These are phyloP conservation scores for Vigna angularis DNA, from an alignment of 306 rosid species.

Conservation along the genomic window DNA sequence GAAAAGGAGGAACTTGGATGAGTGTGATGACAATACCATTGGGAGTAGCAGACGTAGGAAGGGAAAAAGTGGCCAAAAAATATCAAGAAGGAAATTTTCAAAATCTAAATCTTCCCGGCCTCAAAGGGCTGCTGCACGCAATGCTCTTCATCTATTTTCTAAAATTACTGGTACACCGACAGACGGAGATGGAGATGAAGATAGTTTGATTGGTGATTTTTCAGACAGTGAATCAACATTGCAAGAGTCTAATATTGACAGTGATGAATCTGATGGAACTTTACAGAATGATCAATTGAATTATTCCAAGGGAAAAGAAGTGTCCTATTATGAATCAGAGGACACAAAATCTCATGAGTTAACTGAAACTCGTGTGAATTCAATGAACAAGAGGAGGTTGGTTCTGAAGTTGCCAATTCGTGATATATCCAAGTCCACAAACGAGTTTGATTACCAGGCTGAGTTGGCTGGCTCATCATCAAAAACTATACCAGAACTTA, in stretches of 20 bases:
- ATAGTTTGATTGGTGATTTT: slow-evolving; percentile 65
- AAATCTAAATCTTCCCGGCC: slow-evolving; percentile 88
- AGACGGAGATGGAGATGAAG: slow-evolving; percentile 87
- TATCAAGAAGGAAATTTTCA: slow-evolving; percentile 68
- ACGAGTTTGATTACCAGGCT: slow-evolving; percentile 51
- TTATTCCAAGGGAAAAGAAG: slow-evolving; percentile 75
- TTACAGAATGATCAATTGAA: slow-evolving; percentile 58
- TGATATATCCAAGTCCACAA: slow-evolving; percentile 55
- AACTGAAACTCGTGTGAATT: slow-evolving; percentile 53
- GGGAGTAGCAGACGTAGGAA: slow-evolving; percentile 62
- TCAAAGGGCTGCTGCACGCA: slow-evolving; percentile 94
- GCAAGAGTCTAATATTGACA: slow-evolving; percentile 72
- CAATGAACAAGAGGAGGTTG: slow-evolving; percentile 73
- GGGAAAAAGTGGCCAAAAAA: slow-evolving; percentile 64
- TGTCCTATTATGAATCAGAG: slow-evolving; percentile 58
- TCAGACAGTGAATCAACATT: slow-evolving; percentile 84
- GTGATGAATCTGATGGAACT: slow-evolving; percentile 77
- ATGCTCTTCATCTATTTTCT: slow-evolving; percentile 84
- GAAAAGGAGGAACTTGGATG: slow-evolving; percentile 91
- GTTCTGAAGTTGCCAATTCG: slow-evolving; percentile 75
- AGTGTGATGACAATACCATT: slow-evolving; percentile 62
- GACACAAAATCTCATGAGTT: slow-evolving; percentile 54
- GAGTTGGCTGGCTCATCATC: slow-evolving; percentile 73
- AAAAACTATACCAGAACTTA: slow-evolving; percentile 56
- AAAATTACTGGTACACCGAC: slow-evolving; percentile 79